Evolutionary conservation across 345 rosid species (phyloP), one percentile per base, ranked within the genome.

Genomic region (Bruguiera parviflora): DNA sequence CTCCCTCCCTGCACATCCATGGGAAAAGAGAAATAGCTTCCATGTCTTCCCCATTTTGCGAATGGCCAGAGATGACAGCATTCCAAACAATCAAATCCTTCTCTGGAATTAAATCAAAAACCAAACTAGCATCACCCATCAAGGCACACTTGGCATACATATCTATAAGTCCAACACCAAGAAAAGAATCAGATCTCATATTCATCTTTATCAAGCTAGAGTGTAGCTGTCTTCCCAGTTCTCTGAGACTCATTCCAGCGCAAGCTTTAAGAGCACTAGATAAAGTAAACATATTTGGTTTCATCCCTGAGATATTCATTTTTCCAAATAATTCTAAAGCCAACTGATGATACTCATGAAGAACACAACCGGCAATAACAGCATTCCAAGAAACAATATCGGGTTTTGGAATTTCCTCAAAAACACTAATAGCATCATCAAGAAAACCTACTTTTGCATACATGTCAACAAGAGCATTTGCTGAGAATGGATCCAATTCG

Each of bases 341-440:
- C 72, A 25, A 25, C 33, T 73, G 67, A 70, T 82, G 67, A 47
- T 73, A 33, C 71, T 75, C 83, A 49, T 76, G 86, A 60, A 80
- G 84, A 67, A 82, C 84, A 68, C 87, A 85, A 51, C 89, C 87
- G 13, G 87, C 88, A 63, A 84, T 85, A 57, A 84, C 64, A 67
- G 92, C 86, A 78, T 85, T 88, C 90, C 92, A 88, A 46, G 88
- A 81, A 71, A 88, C 87, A 62, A 85, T 73, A 70, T 84, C 88
- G n/a, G 89, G 87, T 75, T 68, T 56, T 1, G 43, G 39, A 47
- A 88, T 88, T 62, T 77, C 82, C 65, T 81, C 32, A 68, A 88
- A 85, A 67, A 77, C 76, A 59, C 57, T 3, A 39, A 78, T 55
- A 7, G 89, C 77, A 62, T 81, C 87, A 22, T 79, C 81, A 63